Evolutionary conservation across 306 rosid genomes (phyloP), one percentile per base, ranked within the genome.

Genomic region (Citrullus mucosospermus): DNA sequence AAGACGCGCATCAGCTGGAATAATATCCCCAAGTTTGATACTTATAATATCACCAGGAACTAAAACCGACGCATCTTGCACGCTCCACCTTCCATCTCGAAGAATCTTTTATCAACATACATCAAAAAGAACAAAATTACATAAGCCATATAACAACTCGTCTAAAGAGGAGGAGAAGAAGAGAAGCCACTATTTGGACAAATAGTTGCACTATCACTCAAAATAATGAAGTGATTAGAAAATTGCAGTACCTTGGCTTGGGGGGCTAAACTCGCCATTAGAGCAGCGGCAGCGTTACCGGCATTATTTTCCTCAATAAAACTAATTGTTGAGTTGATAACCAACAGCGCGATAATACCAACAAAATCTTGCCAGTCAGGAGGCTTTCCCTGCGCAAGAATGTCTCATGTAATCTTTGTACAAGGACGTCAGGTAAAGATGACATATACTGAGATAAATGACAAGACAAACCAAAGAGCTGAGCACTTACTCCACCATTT

Each of bases 41-140:
- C 97, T 95, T 79, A 95, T 43, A 57, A 95, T 80, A 85, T 95
- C 98, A 85, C 98, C 98, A 0, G 98, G 98, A 73, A 95, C 98
- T 60, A 95, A 86, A 56, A 82, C 81, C 7, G 93, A 82, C 10
- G 98, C 96, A 82, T 95, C 98, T 78, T 91, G 92, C 77, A 91
- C 98, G 20, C 22, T 86, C 98, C 98, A 95, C 86, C 98, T 91
- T 83, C 97, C 97, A 85, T 95, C 97, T 83, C 98, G 90, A 79
- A 95, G 98, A 84, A 91, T 92, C 98, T 95, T 84, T 22, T 79
- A 83, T 80, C 77, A 32, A 48, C 77, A 18, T 78, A 44, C 71
- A 78, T 43, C 46, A 28, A n/a, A 75, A 75, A 39, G 30, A 41
- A 56, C 77, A 77, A 13, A 55, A 55, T 63, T 44, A 68, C n/a